Base-by-base conservation (phyloP, 345 rosid genomes). In the Populus pruinosa region DNA sequence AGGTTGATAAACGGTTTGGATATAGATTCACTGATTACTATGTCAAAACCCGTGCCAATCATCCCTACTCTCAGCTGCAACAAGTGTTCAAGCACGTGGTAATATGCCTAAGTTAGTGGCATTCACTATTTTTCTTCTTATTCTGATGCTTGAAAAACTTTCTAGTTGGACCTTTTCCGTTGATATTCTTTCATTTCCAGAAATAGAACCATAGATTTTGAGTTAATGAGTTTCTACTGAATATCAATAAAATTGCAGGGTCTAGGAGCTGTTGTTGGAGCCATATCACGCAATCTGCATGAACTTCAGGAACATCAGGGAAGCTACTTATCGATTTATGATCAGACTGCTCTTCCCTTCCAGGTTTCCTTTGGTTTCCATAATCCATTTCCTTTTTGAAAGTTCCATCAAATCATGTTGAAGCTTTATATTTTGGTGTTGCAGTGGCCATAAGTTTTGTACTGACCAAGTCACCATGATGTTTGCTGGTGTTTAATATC, bases 11-110 rank as follows among this genome's bases (percentile, higher is more conserved):
- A 85, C 91, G 98, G 61, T 91, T 96, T 86, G 97, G 92, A 72
- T 96, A 89, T 86, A 88, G 93, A 87, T 96, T 96, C 87, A 90
- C 96, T 2, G 87, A 96, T 86, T 91, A 90, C 82, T 94, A 94
- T 77, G 97, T 96, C 75, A 96, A 90, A 84, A 94, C 97, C 61
- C 97, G 99, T 39, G 97, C 98, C 62, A 90, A 94, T 86, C 99
- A 96, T 89, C 99, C 99, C 66, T 96, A 94, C 84, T 94, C 99
- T 23, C 97, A 94, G 89, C 90, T 96, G 83, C 99, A 92, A 78
- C 99, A 94, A 92, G 98, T 96, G 65, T 94, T 91, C 80, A 96
- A 92, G 88, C 99, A 96, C 76, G 98, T 96, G 98, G 99, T 96
- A 96, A 86, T 75, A n/a, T 78, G 70, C 61, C 43, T 10, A 76